Percentiles rank a stretch among this genome's conserved stretches.
phyloP scores from a whole-genome alignment of 345 rosid genomes.

The Turnera subulata region DNA sequence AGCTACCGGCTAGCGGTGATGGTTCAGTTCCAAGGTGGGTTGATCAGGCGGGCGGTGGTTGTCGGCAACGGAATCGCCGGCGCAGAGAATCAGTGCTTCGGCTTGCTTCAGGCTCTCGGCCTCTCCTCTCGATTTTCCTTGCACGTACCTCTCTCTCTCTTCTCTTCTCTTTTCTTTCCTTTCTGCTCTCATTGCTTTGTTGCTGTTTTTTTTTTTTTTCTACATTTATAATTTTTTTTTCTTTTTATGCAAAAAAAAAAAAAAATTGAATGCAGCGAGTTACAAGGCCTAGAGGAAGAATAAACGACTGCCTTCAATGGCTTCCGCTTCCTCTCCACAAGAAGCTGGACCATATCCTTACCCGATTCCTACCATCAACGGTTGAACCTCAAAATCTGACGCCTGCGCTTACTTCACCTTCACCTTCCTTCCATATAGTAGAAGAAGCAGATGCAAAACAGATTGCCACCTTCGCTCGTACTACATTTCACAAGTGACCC shows the following conservation, averaged over 20 bases:
- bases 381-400: not conserved
- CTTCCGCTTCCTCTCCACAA: conserved; percentile 18
- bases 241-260: no score
- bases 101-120: conserved; percentile 80
- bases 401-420: not conserved
- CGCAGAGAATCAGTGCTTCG: conserved; percentile 88
- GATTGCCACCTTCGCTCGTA: conserved; percentile 25
- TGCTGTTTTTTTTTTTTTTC: not conserved
- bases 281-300: conserved; percentile 23
- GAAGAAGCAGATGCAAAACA: conserved; percentile 29
- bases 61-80: conserved; percentile 89
- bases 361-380: conserved; percentile 18
- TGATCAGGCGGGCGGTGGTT: conserved; percentile 54
- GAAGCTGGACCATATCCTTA: conserved; percentile 2
- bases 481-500: conserved; percentile 15
- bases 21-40: no score
- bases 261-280: conserved; percentile 12
- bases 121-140: conserved; percentile 56
- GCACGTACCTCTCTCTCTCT: conserved; percentile 29
- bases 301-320: conserved; percentile 23
- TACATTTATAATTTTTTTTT: not conserved
- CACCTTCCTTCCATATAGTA: not conserved
- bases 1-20: no score
- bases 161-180: not conserved
- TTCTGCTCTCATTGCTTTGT: not conserved